These are phyloP conservation scores for Kodamaea suecica DNA, from an alignment of 1,139 yeast species.

Conservation along the genomic window DNA sequence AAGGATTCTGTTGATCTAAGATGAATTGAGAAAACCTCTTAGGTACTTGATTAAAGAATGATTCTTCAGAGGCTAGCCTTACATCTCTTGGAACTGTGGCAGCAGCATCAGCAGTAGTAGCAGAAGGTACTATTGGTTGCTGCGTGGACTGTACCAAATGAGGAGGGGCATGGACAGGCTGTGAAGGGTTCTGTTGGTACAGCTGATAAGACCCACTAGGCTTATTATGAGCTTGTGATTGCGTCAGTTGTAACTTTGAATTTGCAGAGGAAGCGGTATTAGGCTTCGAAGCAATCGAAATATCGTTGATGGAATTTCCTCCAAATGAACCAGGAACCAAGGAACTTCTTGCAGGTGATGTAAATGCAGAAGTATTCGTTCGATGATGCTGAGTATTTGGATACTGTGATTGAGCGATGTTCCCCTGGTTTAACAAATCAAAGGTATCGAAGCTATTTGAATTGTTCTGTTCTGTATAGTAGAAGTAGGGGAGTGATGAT, in stretches of 20 bases:
- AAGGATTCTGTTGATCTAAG: constrained; percentile 35
- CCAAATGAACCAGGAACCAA: too few species aligned
- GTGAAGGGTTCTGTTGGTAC: not conserved
- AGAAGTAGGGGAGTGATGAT: constrained; percentile 33
- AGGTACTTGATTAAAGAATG: constrained; percentile 35
- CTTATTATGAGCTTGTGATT: not conserved
- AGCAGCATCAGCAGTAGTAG: too few species aligned
- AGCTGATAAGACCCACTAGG: too few species aligned
- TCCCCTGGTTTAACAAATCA: constrained; percentile 20
- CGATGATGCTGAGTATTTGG: constrained; percentile 24
- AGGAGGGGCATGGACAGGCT: not conserved
- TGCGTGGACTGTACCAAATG: constrained; percentile 1
- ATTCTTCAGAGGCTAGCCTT: constrained; percentile 5
- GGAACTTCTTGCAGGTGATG: constrained; percentile 8
- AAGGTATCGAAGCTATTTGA: constrained; percentile 34
- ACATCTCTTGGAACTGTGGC: not conserved
- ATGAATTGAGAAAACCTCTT: constrained; percentile 43
- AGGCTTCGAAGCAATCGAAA: constrained; percentile 1
- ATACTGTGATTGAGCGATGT: constrained; percentile 18
- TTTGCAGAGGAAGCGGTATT: not conserved
- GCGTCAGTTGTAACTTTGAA: not conserved
- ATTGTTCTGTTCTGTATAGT: constrained; percentile 21
- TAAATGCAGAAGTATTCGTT: constrained; percentile 11
- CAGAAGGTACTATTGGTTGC: not conserved
- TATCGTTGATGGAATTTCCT: constrained; percentile 1